phyloP scores from a whole-genome alignment of 2,329 filamentous ascomycete species.

The Claviceps citrina region DNA sequence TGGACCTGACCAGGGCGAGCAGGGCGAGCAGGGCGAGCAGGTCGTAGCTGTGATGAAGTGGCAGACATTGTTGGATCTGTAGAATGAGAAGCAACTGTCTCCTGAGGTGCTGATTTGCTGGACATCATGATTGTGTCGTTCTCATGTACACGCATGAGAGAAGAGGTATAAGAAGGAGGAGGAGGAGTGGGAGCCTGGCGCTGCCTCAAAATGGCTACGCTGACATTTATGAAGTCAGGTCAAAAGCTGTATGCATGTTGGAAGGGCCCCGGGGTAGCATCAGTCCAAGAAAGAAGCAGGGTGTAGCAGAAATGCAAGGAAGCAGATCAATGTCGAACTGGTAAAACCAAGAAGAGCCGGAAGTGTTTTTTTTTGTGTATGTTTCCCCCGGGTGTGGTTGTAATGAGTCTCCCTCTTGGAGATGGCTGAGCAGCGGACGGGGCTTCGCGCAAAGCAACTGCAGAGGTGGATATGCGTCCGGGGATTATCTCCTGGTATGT shows the following conservation, averaged over 20 bases:
- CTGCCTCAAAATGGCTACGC: constrained; percentile 17
- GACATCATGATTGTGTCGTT: constrained; percentile 12
- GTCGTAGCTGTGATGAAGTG: constrained; percentile 23
- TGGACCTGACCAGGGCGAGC: constrained; percentile 33
- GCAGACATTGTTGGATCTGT: constrained; percentile 26
- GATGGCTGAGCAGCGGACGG: not conserved
- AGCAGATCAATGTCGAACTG: constrained; percentile 4
- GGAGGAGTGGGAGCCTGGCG: constrained; percentile 10
- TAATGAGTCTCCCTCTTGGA: not conserved
- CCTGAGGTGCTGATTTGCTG: constrained; percentile 12
- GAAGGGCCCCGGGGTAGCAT: constrained; percentile 13
- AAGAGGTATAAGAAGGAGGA: constrained; percentile 5
- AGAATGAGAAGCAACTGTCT: constrained; percentile 11
- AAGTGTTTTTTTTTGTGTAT: constrained; percentile 2
- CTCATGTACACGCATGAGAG: constrained; percentile 11
- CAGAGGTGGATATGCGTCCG: not conserved
- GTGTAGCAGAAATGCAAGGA: constrained; percentile 6
- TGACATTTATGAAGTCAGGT: constrained; percentile 23
- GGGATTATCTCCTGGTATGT: not conserved
- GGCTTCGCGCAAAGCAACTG: constrained; percentile 1
- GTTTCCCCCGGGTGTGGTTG: constrained; percentile 3
- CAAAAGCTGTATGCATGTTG: constrained; percentile 21
- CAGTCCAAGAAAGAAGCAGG: not conserved
- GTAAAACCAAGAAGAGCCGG: constrained; percentile 4
- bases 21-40: constrained; percentile 25